These are phyloP conservation scores for Leccinum solheimii DNA, from an alignment of 1,284 basidiomycete species.

Conservation along the genomic window DNA sequence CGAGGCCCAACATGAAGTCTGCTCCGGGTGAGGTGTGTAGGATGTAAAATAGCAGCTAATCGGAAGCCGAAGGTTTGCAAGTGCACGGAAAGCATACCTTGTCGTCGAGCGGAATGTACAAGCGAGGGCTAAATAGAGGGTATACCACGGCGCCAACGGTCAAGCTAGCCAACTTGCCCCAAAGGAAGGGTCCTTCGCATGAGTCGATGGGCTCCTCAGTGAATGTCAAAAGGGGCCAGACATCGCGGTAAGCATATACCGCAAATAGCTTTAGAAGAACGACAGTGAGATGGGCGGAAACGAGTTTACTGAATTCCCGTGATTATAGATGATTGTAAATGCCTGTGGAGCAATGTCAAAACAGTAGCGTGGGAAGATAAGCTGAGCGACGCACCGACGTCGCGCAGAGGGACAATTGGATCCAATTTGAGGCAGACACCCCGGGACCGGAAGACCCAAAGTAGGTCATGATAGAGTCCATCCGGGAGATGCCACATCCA, in stretches of 20 bases:
- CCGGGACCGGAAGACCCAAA: neutral
- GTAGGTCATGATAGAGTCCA: neutral
- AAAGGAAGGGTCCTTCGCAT: constrained; percentile 29
- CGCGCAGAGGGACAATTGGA: neutral
- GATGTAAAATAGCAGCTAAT: neutral
- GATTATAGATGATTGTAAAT: neutral
- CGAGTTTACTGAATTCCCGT: constrained; percentile 1
- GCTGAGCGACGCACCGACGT: neutral
- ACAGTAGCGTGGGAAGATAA: neutral
- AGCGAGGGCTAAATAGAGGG: constrained; percentile 1
- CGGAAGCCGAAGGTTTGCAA: neutral
- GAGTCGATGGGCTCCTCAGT: constrained; percentile 24
- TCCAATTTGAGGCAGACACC: neutral
- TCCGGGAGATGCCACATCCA: neutral
- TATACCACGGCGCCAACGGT: neutral
- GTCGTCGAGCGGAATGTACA: neutral
- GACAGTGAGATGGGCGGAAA: neutral
- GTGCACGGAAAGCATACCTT: neutral
- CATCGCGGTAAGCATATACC: constrained; percentile 53
- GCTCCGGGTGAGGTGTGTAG: neutral
- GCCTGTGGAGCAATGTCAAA: neutral
- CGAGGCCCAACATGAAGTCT: constrained; percentile 1
- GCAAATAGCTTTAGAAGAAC: constrained; percentile 25
- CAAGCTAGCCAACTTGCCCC: constrained; percentile 16
- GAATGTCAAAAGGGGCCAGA: constrained; percentile 54